Evolutionary conservation across 441 rosid genomes (phyloP).

Genomic region (Melastoma candidum): DNA sequence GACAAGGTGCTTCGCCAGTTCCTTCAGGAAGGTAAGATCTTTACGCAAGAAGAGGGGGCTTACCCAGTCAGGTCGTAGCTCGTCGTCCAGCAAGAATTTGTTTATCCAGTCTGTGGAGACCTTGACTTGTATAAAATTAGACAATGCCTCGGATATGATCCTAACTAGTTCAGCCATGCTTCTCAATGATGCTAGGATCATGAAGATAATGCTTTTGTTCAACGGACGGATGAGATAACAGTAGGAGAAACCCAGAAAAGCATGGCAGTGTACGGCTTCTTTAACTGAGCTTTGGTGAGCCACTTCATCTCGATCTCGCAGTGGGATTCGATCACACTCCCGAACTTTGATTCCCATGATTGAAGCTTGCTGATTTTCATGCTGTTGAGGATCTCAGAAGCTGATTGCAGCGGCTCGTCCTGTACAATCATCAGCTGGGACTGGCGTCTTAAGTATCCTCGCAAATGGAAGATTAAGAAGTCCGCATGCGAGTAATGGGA

Average conservation of each 20-base stretch:
- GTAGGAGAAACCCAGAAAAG: conserved; percentile 82
- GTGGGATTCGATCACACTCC: conserved; percentile 40
- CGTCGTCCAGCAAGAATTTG: conserved; percentile 55
- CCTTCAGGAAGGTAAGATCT: too few species aligned
- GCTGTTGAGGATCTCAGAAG: conserved; percentile 69
- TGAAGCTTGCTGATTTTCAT: conserved; percentile 88
- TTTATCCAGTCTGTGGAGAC: conserved; percentile 73
- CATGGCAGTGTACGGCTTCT: conserved; percentile 37
- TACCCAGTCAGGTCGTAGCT: conserved; percentile 24
- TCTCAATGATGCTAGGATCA: conserved; percentile 70
- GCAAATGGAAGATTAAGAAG: conserved; percentile 76
- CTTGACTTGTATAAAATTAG: conserved; percentile 64
- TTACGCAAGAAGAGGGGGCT: too few species aligned
- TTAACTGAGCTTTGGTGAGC: conserved; percentile 39
- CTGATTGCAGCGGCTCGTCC: conserved; percentile 57
- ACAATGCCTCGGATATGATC: conserved; percentile 70
- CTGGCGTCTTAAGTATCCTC: conserved; percentile 57
- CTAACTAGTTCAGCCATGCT: conserved; percentile 71
- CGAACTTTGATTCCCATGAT: conserved; percentile 87
- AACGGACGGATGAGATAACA: conserved; percentile 59
- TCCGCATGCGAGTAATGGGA: conserved; percentile 56
- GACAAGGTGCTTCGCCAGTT: too few species aligned
- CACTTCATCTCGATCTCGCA: conserved; percentile 71
- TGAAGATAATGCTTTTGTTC: conserved; percentile 81
- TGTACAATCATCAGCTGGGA: conserved; percentile 69